These are phyloP conservation scores for Coemansia sp. DNA, from an alignment of 192 early-diverging fungal species.

Conservation along the genomic window DNA sequence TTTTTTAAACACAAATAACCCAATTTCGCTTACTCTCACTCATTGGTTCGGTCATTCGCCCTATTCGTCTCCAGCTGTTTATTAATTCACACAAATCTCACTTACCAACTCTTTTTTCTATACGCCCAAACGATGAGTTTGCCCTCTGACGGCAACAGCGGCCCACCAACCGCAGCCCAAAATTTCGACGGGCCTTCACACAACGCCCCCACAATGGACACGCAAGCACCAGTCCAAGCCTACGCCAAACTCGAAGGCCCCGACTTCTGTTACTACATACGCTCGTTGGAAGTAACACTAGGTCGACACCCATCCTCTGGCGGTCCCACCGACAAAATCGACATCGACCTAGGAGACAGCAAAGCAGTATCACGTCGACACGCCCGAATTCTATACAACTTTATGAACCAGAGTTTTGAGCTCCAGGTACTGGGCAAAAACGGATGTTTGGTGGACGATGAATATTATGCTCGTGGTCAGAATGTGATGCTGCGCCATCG, in stretches of 20 bases:
- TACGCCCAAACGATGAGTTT: not conserved
- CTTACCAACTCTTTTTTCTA: no score
- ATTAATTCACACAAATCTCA: no score
- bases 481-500: conserved; percentile 60
- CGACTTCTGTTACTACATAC: conserved; percentile 82
- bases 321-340: conserved; percentile 63
- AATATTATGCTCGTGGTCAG: conserved; percentile 68
- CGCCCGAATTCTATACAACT: conserved; percentile 84
- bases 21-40: no score
- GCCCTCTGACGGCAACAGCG: not conserved
- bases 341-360: conserved; percentile 80
- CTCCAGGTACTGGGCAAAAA: conserved; percentile 86
- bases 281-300: conserved; percentile 73
- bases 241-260: conserved; percentile 89
- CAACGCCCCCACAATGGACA: conserved; percentile 16
- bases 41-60: no score
- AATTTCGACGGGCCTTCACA: not conserved
- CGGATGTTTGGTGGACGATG: conserved; percentile 83
- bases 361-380: conserved; percentile 87
- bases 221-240: conserved; percentile 69
- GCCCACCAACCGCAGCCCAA: not conserved
- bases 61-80: no score
- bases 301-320: conserved; percentile 64
- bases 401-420: conserved; percentile 77
- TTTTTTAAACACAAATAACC: not conserved